Percentiles rank a stretch among this genome's conserved stretches.
These are phyloP conservation scores for Penicillium egyptiacum DNA, from an alignment of 495 filamentous ascomycete genomes.

Conservation along the genomic window DNA sequence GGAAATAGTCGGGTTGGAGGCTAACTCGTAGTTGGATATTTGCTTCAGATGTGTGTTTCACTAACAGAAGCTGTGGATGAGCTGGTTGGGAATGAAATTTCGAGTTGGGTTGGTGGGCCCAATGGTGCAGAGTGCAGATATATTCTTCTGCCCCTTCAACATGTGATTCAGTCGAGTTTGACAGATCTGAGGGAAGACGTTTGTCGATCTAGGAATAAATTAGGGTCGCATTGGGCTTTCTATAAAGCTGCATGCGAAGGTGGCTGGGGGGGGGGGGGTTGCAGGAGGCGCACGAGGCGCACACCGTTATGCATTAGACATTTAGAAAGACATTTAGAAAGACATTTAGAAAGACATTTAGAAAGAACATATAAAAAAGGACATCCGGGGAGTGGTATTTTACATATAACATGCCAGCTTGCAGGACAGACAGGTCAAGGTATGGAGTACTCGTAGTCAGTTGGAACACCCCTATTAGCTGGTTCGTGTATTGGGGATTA, in stretches of 20 bases:
- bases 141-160: background rate
- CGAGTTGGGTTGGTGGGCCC: background rate
- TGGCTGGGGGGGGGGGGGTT: constrained; percentile 1
- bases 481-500: background rate
- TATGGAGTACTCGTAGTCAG: background rate
- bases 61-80: background rate
- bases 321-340: too few species aligned
- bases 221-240: background rate
- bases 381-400: too few species aligned
- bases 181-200: background rate
- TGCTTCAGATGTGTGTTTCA: background rate
- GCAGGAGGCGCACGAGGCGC: background rate
- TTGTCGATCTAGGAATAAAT: background rate
- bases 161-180: background rate
- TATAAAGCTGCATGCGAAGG: background rate
- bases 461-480: background rate
- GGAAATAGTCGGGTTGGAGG: background rate
- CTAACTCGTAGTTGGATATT: background rate
- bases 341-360: too few species aligned
- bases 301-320: constrained; percentile 3
- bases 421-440: background rate
- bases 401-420: too few species aligned
- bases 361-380: too few species aligned
- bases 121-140: background rate
- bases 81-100: background rate